Evolutionary conservation across 169 alveolate genomes (phyloP), one percentile per base, ranked within the genome.

Genomic region (Cryptosporidium ryanae): DNA sequence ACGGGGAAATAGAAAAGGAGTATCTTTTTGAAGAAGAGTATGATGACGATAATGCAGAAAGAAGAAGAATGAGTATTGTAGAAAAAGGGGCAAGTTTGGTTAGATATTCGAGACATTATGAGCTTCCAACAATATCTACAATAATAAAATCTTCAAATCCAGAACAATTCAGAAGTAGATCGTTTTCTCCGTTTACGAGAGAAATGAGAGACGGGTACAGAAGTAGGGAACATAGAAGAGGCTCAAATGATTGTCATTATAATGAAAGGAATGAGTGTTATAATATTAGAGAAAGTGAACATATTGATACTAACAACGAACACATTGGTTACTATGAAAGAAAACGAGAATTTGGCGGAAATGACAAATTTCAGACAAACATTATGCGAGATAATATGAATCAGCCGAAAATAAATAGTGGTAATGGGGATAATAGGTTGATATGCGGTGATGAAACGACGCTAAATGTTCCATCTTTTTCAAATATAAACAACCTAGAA

Each of bases 161-260:
- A 32, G 87, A 76, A 55, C 87, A 76, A 34, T 76, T 76, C 21
- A 76, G 87, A 27, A 76, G 87, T 21, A 76, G 87, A 27, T 55
- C 87, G 18, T 61, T 76, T 21, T 76, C 87, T 13, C 87, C 87
- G 0, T 12, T 43, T 43, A 38, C 8, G 8, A 38, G 46, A 38
- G 46, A 38, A 0, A 10, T 0, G 46, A 38, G 46, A 38, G 76
- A 46, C 4, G 48, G n/a, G 21, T 50, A 32, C 3, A 61, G 48
- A 13, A 25, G 31, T 15, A 49, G 64, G 1, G 17, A 3, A 17
- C 4, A 21, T 66, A 1, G 32, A 43, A 21, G 64, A 46, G 21
- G 21, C 8, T 52, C 63, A 52, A 21, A 52, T 21, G 13, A 52
- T 21, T 5, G 31, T 7, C 5, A 52, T 6, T 12, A n/a, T 31